A percentile compares a stretch with the other conserved stretches of the same genome.
These are phyloP conservation scores for Pistacia atlantica DNA, from an alignment of 345 rosid species.

Conservation along the genomic window DNA sequence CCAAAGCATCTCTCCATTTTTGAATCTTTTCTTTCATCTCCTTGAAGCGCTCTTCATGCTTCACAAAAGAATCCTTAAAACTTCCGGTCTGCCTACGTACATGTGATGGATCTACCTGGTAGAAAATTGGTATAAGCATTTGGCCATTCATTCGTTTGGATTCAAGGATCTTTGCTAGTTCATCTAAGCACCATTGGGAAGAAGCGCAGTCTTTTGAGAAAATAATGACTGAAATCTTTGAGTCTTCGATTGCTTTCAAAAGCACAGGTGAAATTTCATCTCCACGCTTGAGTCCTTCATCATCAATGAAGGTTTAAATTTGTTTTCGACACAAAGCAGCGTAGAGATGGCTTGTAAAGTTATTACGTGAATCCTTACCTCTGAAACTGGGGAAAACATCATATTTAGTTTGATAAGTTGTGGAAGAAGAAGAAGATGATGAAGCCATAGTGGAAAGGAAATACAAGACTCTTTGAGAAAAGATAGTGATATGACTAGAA, in stretches of 20 bases:
- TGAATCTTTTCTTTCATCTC: background rate
- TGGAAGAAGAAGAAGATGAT: background rate
- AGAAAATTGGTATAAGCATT: constrained; percentile 14
- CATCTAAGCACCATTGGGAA: constrained; percentile 5
- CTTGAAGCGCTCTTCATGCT: background rate
- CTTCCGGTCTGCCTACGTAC: background rate
- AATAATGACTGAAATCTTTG: constrained; percentile 3
- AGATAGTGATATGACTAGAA: no score
- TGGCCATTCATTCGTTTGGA: constrained; percentile 2
- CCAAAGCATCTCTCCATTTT: background rate
- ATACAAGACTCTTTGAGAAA: no score
- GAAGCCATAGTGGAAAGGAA: no score
- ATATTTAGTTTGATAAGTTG: background rate
- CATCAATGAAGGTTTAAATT: background rate
- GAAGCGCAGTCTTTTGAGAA: constrained; percentile 1
- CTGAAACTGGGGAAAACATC: constrained; percentile 11
- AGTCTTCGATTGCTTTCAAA: background rate
- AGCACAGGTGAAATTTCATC: constrained; percentile 3
- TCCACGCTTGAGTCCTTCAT: background rate
- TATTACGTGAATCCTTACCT: background rate
- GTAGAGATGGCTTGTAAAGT: constrained; percentile 3
- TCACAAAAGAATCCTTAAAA: background rate
- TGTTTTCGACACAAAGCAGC: constrained; percentile 4
- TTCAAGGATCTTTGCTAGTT: constrained; percentile 9
- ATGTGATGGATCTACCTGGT: constrained; percentile 1